Conservation (phyloP, 1,284 basidiomycete species). For the Phlebopus sp. region DNA sequence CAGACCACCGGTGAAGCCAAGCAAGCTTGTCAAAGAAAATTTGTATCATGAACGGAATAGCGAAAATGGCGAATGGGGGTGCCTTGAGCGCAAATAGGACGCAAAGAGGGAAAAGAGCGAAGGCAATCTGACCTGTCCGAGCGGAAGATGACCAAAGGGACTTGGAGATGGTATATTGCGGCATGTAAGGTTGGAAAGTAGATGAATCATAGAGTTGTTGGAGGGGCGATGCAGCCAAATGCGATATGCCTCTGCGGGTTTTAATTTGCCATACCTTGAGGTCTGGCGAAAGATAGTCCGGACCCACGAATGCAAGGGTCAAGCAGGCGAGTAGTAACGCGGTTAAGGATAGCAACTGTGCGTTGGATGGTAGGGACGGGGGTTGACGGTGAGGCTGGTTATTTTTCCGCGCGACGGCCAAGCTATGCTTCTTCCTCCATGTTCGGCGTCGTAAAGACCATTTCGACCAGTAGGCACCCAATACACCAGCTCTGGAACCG, state of each 20-base stretch:
- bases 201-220: conserved; percentile 24
- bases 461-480: conserved; percentile 51
- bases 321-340: conserved; percentile 44
- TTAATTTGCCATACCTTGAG: conserved; percentile 44
- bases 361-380: conserved; percentile 58
- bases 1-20: conserved; percentile 71
- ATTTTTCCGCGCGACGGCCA: conserved; percentile 13
- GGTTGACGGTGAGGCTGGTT: conserved; percentile 43
- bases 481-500: conserved; percentile 38
- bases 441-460: conserved; percentile 56
- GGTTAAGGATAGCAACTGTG: conserved; percentile 49
- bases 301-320: conserved; percentile 57
- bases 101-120: conserved; percentile 75
- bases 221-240: conserved; percentile 9
- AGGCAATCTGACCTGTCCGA: conserved; percentile 75
- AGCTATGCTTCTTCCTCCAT: conserved; percentile 32
- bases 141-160: conserved; percentile 78
- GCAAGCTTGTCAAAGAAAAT: conserved; percentile 78
- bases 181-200: conserved; percentile 36
- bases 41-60: conserved; percentile 66
- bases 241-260: conserved; percentile 17
- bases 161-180: conserved; percentile 65
- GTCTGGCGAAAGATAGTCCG: conserved; percentile 71
- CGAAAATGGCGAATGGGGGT: conserved; percentile 78
- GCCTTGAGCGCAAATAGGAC: conserved; percentile 80